phyloP scores from a whole-genome alignment of 2,329 filamentous ascomycete genomes.

The Teratosphaeria nubilosa region DNA sequence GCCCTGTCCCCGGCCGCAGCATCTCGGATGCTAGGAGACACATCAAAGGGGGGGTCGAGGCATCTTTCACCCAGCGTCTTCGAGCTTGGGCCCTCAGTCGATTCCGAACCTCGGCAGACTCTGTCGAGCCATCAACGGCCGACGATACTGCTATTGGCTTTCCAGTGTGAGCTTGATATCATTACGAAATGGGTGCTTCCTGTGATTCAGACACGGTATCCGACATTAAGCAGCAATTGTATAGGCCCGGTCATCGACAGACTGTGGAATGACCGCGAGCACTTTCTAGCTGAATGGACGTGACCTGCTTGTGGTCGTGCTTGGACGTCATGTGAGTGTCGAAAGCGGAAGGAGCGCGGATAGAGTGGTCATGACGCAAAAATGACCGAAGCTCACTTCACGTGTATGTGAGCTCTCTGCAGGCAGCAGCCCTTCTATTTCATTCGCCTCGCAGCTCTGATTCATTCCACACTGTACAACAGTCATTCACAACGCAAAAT shows the following conservation, averaged over 20 bases:
- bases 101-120: too few relatives aligned
- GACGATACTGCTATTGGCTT: too few relatives aligned
- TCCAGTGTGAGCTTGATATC: too few relatives aligned
- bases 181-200: too few relatives aligned
- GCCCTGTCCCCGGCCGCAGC: too few relatives aligned
- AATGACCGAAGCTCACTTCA: neutral
- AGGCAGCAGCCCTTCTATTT: neutral
- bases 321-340: neutral
- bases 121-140: too few relatives aligned
- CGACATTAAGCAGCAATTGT: neutral
- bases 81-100: too few relatives aligned
- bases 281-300: neutral
- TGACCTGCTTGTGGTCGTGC: neutral
- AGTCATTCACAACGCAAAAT: neutral
- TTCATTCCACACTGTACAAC: neutral
- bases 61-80: too few relatives aligned
- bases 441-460: neutral
- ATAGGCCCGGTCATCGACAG: neutral
- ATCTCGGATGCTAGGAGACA: too few relatives aligned
- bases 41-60: too few relatives aligned
- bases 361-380: neutral
- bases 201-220: too few relatives aligned
- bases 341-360: neutral
- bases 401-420: neutral
- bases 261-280: neutral